A percentile compares a stretch with the other conserved stretches of the same genome.
Conservation (phyloP, 2,329 filamentous ascomycete genomes). For the Pseudogymnoascus sp. region DNA sequence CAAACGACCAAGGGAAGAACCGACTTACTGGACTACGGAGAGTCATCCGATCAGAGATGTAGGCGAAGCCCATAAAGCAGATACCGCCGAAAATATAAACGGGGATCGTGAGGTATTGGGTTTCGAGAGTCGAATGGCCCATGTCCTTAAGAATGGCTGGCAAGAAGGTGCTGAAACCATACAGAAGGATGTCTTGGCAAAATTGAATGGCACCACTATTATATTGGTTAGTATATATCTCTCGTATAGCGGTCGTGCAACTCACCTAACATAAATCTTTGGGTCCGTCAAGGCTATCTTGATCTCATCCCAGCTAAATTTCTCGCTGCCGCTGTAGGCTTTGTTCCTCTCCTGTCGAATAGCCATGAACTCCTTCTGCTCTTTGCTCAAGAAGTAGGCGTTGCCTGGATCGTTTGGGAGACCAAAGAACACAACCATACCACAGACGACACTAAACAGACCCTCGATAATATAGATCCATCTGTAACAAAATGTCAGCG, state of each 20-base stretch:
- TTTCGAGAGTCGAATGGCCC: conserved; percentile 33
- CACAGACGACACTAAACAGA: conserved; percentile 36
- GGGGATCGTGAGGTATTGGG: conserved; percentile 34
- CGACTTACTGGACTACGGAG: conserved; percentile 3
- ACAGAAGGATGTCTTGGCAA: neutral
- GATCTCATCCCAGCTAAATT: conserved; percentile 43
- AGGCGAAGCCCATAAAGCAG: conserved; percentile 39
- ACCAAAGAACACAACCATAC: conserved; percentile 36
- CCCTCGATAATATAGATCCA: conserved; percentile 41
- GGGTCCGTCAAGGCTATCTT: conserved; percentile 39
- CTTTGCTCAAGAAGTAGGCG: conserved; percentile 39
- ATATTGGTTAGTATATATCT: neutral
- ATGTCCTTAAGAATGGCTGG: conserved; percentile 37
- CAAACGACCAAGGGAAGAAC: neutral
- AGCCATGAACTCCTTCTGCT: conserved; percentile 43
- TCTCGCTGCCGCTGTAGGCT: conserved; percentile 42
- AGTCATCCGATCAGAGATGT: conserved; percentile 37
- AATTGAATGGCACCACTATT: conserved; percentile 12
- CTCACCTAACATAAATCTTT: conserved; percentile 27
- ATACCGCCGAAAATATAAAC: conserved; percentile 44
- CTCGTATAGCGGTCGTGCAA: neutral
- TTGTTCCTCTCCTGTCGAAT: conserved; percentile 37
- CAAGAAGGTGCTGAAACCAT: conserved; percentile 35
- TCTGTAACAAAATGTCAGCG: neutral
- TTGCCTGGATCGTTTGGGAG: conserved; percentile 38